Evolutionary conservation across 805 yeast genomes (phyloP), one percentile per base, ranked within the genome.

Genomic region (Wickerhamiella lipophila): DNA sequence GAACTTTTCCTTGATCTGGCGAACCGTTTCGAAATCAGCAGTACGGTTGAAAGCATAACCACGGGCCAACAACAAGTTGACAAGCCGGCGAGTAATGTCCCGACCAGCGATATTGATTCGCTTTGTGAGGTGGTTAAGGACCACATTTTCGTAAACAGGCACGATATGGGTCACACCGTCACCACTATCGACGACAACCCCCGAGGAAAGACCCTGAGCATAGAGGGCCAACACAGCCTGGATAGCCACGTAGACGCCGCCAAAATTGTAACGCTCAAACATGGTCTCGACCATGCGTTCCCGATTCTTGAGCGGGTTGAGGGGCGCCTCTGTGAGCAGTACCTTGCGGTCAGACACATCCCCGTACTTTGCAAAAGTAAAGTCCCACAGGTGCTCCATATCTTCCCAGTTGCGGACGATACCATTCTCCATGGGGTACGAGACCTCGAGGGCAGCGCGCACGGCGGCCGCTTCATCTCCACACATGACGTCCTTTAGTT

Each of bases 401-500:
- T 92, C 98, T 59, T 88, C 95, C 98, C 98, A 92, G 66, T 88
- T 86, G 62, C 80, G 82, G 64, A 92, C 89, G 59, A 92, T 85
- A 60, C 98, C 98, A 64, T 92, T 92, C 67, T 92, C 98, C 97
- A 92, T 88, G 11, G 98, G 98, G 61, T 92, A 92, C n/a, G 88
- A 79, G 50, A 92, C 78, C 67, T 92, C 95, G 52, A 92, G 73
- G 56, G 88, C 77, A 2, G 95, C 81, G 59, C 98, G 78, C 30
- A 84, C 94, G 23, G 83, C 83, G 55, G 84, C 77, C 44, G 98
- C 98, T 62, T 92, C 97, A 56, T 80, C 82, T 55, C 98, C 98
- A 60, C 96, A 88, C 98, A 92, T 92, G 58, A 92, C 85, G 64
- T 92, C 98, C 62, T 83, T 85, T 61, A 92, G 81, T 60, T 84